Evolutionary conservation across 2,329 filamentous ascomycete genomes (phyloP).

Genomic region (Orbilia brochopaga): DNA sequence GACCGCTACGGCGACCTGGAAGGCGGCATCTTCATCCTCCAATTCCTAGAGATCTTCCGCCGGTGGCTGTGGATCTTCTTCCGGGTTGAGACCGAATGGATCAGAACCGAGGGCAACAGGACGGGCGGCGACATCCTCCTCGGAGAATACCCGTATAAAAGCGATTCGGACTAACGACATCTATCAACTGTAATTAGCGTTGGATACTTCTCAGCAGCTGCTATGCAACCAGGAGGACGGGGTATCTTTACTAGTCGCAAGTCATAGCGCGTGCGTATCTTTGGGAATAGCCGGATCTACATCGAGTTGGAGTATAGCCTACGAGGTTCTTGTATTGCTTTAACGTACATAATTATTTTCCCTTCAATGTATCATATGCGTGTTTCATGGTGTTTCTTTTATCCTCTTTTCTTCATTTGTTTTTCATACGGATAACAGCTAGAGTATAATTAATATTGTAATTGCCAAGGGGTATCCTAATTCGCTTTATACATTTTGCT

Average conservation of each 20-base stretch:
- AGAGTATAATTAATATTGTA: too few species aligned
- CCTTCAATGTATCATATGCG: constrained; percentile 2
- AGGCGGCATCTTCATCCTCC: constrained; percentile 83
- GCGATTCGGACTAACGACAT: constrained; percentile 63
- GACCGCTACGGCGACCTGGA: constrained; percentile 87
- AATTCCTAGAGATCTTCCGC: constrained; percentile 82
- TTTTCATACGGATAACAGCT: too few species aligned
- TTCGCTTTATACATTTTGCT: not conserved
- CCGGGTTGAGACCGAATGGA: constrained; percentile 91
- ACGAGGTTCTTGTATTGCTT: constrained; percentile 4
- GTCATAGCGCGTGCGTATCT: too few species aligned
- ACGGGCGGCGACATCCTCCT: constrained; percentile 72
- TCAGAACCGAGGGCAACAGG: constrained; percentile 67
- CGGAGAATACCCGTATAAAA: constrained; percentile 71
- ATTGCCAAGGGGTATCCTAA: not conserved
- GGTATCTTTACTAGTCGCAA: too few species aligned
- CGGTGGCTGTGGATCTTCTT: constrained; percentile 98
- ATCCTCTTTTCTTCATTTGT: too few species aligned
- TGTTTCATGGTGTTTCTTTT: too few species aligned
- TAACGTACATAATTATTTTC: constrained; percentile 15
- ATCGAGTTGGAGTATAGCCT: too few species aligned
- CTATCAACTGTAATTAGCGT: too few species aligned
- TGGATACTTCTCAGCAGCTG: too few species aligned
- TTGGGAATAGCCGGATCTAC: too few species aligned
- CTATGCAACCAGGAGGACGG: too few species aligned